These are phyloP conservation scores for Cymodocea nodosa DNA, from an alignment of 116 monocot species.

Conservation along the genomic window DNA sequence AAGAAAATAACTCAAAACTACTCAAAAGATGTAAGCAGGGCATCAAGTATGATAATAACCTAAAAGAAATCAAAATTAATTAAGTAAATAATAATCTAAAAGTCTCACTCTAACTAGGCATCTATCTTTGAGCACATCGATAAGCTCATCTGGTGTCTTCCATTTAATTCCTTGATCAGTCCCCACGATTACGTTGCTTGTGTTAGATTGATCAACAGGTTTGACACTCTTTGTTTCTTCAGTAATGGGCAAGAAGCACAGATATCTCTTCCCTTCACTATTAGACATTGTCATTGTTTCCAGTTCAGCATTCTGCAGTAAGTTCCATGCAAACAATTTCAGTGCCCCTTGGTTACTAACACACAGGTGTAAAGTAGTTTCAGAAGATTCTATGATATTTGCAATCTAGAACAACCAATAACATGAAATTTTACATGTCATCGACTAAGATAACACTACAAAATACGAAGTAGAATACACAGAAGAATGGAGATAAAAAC, in stretches of 20 bases:
- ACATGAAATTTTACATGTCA: neutral
- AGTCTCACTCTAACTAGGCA: slow-evolving; percentile 68
- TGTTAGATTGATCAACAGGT: slow-evolving; percentile 37
- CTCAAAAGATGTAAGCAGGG: neutral
- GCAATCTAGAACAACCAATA: too few relatives aligned
- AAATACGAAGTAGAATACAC: neutral
- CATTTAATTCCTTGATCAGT: slow-evolving; percentile 40
- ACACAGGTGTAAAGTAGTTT: neutral
- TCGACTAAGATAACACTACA: neutral
- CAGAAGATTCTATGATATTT: too few relatives aligned
- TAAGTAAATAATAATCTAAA: neutral
- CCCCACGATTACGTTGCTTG: slow-evolving; percentile 52
- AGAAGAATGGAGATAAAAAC: neutral
- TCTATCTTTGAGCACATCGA: slow-evolving; percentile 60
- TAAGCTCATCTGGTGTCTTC: slow-evolving; percentile 88
- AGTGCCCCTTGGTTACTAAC: neutral
- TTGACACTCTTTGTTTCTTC: slow-evolving; percentile 63
- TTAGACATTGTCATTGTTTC: slow-evolving; percentile 65
- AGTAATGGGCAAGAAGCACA: slow-evolving; percentile 59
- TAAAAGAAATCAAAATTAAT: neutral
- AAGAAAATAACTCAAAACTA: neutral
- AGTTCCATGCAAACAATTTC: neutral
- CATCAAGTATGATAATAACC: too few relatives aligned
- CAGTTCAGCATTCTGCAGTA: slow-evolving; percentile 54
- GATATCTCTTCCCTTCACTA: slow-evolving; percentile 52